Evolutionary conservation across 371 early-diverging fungal species (phyloP).

Genomic region (Mucor mucedo): DNA sequence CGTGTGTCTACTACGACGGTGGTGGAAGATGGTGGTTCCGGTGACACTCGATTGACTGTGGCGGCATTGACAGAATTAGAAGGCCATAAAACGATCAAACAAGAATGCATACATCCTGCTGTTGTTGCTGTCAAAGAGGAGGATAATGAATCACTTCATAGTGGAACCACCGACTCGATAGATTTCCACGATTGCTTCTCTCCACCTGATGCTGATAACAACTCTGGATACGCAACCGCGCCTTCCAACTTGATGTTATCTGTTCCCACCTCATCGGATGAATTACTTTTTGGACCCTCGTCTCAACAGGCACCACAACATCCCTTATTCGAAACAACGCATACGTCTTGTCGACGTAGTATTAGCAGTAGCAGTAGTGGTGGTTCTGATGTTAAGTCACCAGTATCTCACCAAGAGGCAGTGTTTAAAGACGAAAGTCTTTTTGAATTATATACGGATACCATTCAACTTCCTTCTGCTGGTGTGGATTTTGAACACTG

Average conservation of each 20-base stretch:
- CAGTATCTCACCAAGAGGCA: constrained; percentile 16
- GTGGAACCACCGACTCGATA: constrained; percentile 49
- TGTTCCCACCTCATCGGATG: constrained; percentile 14
- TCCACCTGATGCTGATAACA: constrained; percentile 24
- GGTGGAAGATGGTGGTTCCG: not conserved
- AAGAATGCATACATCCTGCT: too few relatives aligned
- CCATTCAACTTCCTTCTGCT: constrained; percentile 25
- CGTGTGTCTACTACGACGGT: constrained; percentile 31
- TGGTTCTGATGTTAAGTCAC: constrained; percentile 11
- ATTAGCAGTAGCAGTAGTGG: constrained; percentile 24
- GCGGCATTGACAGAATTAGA: constrained; percentile 20
- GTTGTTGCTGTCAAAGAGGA: constrained; percentile 3
- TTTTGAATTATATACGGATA: constrained; percentile 27
- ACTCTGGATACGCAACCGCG: not conserved
- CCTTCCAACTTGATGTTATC: constrained; percentile 21
- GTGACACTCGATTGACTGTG: constrained; percentile 14
- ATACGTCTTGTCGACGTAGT: constrained; percentile 21
- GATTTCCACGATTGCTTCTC: constrained; percentile 56
- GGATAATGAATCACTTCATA: constrained; percentile 36
- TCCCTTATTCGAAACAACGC: constrained; percentile 1
- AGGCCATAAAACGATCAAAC: too few relatives aligned
- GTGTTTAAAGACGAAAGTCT: constrained; percentile 24
- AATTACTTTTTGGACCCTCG: constrained; percentile 3
- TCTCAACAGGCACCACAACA: not conserved
- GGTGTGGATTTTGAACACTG: constrained; percentile 26